Conservation (phyloP, 75 land plant species). For the Isoetes taiwanensis region DNA sequence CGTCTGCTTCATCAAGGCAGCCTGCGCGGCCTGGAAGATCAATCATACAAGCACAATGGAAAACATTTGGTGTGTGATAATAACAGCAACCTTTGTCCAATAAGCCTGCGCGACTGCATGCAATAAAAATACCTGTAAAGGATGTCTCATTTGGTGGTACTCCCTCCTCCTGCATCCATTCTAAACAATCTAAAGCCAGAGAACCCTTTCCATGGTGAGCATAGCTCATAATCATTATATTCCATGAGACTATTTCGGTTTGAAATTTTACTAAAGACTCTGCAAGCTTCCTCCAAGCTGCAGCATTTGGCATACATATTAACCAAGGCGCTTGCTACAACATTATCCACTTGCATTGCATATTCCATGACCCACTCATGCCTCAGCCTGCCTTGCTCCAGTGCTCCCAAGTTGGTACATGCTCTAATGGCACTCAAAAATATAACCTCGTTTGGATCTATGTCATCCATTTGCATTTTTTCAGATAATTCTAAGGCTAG, state of each 20-base stretch:
- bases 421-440: too few species aligned
- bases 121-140: neutral
- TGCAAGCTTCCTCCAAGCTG: neutral
- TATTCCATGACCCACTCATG: too few species aligned
- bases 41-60: too few species aligned
- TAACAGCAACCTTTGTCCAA: neutral
- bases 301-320: slow-evolving; percentile 2
- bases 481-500: too few species aligned
- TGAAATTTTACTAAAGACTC: neutral
- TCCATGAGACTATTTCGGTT: slow-evolving; percentile 7
- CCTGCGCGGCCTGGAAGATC: too few species aligned
- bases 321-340: neutral
- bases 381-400: too few species aligned
- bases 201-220: neutral
- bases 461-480: too few species aligned
- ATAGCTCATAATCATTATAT: slow-evolving; percentile 1
- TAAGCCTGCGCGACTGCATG: slow-evolving; percentile 10
- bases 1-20: too few species aligned
- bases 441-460: too few species aligned
- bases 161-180: slow-evolving; percentile 1
- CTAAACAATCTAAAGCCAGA: neutral
- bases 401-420: too few species aligned
- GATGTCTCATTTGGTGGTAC: neutral
- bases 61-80: too few species aligned
- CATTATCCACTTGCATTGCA: too few species aligned